Percentiles rank a stretch among this genome's conserved stretches.
These are phyloP conservation scores for Epichloe typhina DNA, from an alignment of 2,329 filamentous ascomycete species.

Conservation along the genomic window DNA sequence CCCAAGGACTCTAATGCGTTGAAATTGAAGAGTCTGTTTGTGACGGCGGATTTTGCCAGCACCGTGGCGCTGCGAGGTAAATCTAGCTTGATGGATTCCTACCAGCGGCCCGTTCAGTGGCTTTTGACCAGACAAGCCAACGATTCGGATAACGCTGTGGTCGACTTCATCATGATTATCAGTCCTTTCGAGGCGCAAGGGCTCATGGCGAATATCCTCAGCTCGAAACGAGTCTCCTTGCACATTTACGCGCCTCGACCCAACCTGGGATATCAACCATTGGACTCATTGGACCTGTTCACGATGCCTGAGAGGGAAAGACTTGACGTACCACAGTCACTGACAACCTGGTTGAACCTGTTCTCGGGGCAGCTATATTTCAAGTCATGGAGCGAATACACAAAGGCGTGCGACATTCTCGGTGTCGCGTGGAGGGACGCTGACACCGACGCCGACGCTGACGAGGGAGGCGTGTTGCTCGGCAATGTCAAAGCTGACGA, in stretches of 20 bases:
- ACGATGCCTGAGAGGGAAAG: constrained; percentile 3
- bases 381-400: constrained; percentile 38
- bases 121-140: constrained; percentile 6
- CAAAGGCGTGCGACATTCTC: constrained; percentile 34
- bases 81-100: constrained; percentile 8
- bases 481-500: not conserved
- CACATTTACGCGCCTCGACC: constrained; percentile 38
- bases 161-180: constrained; percentile 34
- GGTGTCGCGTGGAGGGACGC: constrained; percentile 27
- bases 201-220: constrained; percentile 27
- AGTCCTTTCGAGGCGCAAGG: constrained; percentile 47
- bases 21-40: constrained; percentile 8
- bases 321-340: not conserved
- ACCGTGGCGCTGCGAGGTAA: constrained; percentile 2
- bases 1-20: constrained; percentile 4
- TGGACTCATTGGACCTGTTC: constrained; percentile 12
- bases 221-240: constrained; percentile 23
- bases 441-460: constrained; percentile 9
- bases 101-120: constrained; percentile 14
- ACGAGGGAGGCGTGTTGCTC: not conserved
- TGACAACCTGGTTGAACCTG: constrained; percentile 37
- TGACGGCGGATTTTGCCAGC: constrained; percentile 10
- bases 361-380: constrained; percentile 60
- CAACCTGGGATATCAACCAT: constrained; percentile 14
- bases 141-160: not conserved